Conservation (phyloP, 2,329 filamentous ascomycete species). For the Paramyrothecium roridum region DNA sequence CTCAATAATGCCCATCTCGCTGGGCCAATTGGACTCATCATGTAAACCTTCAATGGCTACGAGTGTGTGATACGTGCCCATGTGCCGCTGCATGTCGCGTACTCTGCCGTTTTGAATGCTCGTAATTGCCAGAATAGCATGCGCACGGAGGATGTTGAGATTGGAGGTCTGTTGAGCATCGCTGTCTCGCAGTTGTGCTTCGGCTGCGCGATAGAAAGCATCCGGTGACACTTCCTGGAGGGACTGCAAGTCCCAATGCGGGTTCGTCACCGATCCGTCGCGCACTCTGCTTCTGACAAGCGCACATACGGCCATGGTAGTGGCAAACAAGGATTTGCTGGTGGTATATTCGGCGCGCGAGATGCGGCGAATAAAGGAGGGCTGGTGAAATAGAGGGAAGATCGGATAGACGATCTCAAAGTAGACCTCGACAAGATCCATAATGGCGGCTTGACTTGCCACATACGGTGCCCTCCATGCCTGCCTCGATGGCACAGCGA, state of each 20-base stretch:
- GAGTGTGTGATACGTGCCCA: slow-evolving; percentile 48
- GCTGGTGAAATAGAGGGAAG: slow-evolving; percentile 48
- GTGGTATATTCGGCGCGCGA: slow-evolving; percentile 37
- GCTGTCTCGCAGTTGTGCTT: slow-evolving; percentile 8
- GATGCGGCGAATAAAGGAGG: slow-evolving; percentile 37
- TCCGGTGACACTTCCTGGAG: slow-evolving; percentile 29
- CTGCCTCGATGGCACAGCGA: neutral
- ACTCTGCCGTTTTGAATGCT: slow-evolving; percentile 49
- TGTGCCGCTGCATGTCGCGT: slow-evolving; percentile 44
- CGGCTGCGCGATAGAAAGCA: slow-evolving; percentile 14
- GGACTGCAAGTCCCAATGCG: slow-evolving; percentile 32
- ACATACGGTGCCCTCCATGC: slow-evolving; percentile 9
- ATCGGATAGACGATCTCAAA: slow-evolving; percentile 52
- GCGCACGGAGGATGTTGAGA: slow-evolving; percentile 12
- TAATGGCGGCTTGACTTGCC: slow-evolving; percentile 23
- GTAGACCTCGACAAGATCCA: slow-evolving; percentile 44
- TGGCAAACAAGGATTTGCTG: slow-evolving; percentile 41
- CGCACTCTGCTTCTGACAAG: slow-evolving; percentile 44
- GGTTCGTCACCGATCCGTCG: slow-evolving; percentile 42
- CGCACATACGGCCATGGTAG: slow-evolving; percentile 49
- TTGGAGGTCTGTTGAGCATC: neutral
- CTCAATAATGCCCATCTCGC: slow-evolving; percentile 38
- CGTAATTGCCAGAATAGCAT: slow-evolving; percentile 45
- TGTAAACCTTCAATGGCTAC: slow-evolving; percentile 46
- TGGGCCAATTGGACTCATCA: slow-evolving; percentile 51